These are phyloP conservation scores for Polytrichum commune DNA, from an alignment of 225 moss, liverwort and hornwort genomes.

Conservation along the genomic window DNA sequence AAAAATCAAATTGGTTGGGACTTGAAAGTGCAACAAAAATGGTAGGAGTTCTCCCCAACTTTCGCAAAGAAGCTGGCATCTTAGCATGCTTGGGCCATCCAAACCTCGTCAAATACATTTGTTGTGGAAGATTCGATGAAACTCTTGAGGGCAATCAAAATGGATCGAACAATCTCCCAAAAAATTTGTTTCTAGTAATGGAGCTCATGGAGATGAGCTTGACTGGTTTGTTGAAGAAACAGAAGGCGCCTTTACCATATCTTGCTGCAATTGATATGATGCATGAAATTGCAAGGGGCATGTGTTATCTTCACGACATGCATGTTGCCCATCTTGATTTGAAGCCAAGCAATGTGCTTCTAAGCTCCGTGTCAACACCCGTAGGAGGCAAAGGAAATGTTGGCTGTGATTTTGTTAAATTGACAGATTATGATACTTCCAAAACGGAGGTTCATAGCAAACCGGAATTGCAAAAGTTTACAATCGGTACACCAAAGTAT, in stretches of 20 bases:
- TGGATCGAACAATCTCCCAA: not conserved
- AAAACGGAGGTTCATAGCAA: not conserved
- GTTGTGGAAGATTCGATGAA: conserved; percentile 3
- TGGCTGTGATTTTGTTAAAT: not conserved
- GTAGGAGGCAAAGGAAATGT: not conserved
- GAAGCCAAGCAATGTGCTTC: conserved; percentile 6
- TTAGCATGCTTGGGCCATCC: conserved; percentile 15
- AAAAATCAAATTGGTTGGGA: too few species aligned
- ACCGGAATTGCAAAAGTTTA: not conserved
- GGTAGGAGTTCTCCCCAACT: not conserved
- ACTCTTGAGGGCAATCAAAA: not conserved
- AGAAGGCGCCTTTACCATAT: not conserved
- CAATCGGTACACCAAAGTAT: not conserved
- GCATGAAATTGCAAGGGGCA: conserved; percentile 7
- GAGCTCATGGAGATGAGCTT: not conserved
- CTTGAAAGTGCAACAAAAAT: conserved; percentile 19
- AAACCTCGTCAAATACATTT: conserved; percentile 17
- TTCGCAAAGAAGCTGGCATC: conserved; percentile 19
- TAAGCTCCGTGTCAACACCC: not conserved
- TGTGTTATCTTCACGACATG: conserved; percentile 5
- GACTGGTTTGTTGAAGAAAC: not conserved
- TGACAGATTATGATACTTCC: not conserved
- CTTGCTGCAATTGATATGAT: not conserved
- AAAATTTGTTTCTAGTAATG: not conserved
- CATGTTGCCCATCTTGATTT: conserved; percentile 5